These are phyloP conservation scores for Mycocentrospora acerina DNA, from an alignment of 2,329 filamentous ascomycete genomes.

Conservation along the genomic window DNA sequence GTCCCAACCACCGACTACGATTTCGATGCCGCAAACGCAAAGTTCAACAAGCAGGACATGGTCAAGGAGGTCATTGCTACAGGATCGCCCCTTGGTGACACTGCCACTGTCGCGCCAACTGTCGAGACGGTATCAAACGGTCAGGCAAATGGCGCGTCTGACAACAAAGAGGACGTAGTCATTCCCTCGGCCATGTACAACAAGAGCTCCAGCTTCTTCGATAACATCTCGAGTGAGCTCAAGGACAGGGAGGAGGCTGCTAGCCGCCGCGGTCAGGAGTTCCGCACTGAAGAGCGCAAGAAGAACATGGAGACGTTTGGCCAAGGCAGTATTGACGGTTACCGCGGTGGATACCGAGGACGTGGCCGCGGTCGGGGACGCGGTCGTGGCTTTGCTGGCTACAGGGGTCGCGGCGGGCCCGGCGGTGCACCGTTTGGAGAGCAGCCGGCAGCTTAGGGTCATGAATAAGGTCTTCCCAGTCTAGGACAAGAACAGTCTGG, in stretches of 20 bases:
- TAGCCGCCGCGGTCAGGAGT: conserved; percentile 71
- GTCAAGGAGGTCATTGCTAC: conserved; percentile 84
- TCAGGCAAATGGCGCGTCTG: conserved; percentile 33
- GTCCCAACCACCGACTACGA: conserved; percentile 91
- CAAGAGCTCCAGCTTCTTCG: conserved; percentile 89
- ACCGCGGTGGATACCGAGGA: conserved; percentile 74
- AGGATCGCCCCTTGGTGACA: conserved; percentile 68
- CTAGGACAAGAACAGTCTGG: too few species aligned
- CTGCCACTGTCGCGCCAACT: conserved; percentile 16
- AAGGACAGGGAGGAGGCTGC: conserved; percentile 80
- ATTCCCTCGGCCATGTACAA: conserved; percentile 68
- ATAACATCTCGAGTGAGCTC: conserved; percentile 94
- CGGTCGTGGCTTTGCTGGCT: conserved; percentile 50
- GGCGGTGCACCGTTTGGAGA: conserved; percentile 29
- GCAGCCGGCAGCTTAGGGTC: conserved; percentile 22
- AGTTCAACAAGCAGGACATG: conserved; percentile 84
- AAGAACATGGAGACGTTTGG: conserved; percentile 98
- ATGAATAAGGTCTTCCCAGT: not conserved
- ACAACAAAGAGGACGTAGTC: conserved; percentile 49
- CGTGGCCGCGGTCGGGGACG: conserved; percentile 73
- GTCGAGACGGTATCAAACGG: conserved; percentile 43
- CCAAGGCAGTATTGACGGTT: conserved; percentile 89
- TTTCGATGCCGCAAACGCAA: conserved; percentile 81
- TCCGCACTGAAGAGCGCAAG: conserved; percentile 88
- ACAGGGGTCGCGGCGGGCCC: conserved; percentile 48